Evolutionary conservation across 805 yeast species (phyloP).

Genomic region (Sporopachydermia quercuum): DNA sequence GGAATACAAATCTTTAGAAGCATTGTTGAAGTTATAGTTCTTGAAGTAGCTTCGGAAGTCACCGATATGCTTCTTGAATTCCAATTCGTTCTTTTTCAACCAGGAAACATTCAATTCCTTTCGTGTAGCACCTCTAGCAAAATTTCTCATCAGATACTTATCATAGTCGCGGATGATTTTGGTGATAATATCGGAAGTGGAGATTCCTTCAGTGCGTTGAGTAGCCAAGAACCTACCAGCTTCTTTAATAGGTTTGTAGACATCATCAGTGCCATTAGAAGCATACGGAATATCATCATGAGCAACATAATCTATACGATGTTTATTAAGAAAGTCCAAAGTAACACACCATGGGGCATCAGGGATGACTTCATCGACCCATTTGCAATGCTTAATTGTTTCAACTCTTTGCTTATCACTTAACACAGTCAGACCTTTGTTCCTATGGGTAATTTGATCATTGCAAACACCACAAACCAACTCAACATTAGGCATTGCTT

Average conservation of each 20-base stretch:
- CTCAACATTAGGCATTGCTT: slow-evolving; percentile 70
- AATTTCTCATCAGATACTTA: slow-evolving; percentile 90
- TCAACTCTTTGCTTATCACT: slow-evolving; percentile 81
- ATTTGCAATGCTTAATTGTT: slow-evolving; percentile 80
- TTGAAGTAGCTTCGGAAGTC: slow-evolving; percentile 82
- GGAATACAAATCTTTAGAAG: slow-evolving; percentile 69
- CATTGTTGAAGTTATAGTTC: slow-evolving; percentile 52
- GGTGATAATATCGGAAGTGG: slow-evolving; percentile 92
- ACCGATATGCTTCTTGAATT: slow-evolving; percentile 75
- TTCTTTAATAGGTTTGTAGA: slow-evolving; percentile 83
- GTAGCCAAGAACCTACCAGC: slow-evolving; percentile 85
- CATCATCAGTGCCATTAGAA: slow-evolving; percentile 77
- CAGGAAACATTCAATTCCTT: slow-evolving; percentile 93
- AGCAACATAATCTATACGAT: slow-evolving; percentile 88
- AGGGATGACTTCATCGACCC: slow-evolving; percentile 96
- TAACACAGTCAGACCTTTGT: slow-evolving; percentile 87
- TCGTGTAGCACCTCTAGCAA: slow-evolving; percentile 94
- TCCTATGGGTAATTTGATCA: slow-evolving; percentile 78
- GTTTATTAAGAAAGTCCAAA: slow-evolving; percentile 61
- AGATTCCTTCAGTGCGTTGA: slow-evolving; percentile 92
- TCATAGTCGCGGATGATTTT: slow-evolving; percentile 92
- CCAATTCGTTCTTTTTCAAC: slow-evolving; percentile 94
- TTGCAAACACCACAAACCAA: slow-evolving; percentile 87
- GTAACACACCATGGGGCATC: slow-evolving; percentile 94
- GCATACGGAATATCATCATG: slow-evolving; percentile 96